Percentiles rank a stretch among this genome's conserved stretches.
Conservation (phyloP, 192 early-diverging fungal genomes). For the Coemansia sp. region DNA sequence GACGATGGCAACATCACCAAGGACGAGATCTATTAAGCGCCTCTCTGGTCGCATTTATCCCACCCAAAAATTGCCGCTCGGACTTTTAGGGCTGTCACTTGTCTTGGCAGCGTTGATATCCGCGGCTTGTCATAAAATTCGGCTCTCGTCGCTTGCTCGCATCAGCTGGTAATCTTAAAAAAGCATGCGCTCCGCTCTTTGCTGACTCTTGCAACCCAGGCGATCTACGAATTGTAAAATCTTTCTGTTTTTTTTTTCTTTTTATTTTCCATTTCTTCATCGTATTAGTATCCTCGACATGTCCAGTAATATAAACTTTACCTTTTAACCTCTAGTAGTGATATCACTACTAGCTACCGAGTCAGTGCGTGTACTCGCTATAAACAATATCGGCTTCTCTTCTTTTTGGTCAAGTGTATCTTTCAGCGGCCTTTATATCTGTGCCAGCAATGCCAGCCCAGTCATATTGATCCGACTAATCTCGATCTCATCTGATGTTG, state of each 20-base stretch:
- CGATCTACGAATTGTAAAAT: constrained; percentile 16
- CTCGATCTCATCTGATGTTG: not conserved
- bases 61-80: constrained; percentile 8
- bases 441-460: not conserved
- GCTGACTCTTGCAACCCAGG: not conserved
- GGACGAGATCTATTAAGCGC: constrained; percentile 15
- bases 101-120: not conserved
- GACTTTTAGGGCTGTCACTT: not conserved
- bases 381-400: not conserved
- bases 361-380: not conserved
- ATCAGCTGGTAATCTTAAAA: not conserved
- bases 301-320: constrained; percentile 5
- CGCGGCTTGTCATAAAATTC: constrained; percentile 15
- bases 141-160: not conserved
- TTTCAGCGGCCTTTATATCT: too few relatives aligned
- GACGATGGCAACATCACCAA: constrained; percentile 28
- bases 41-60: not conserved
- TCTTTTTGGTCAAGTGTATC: not conserved
- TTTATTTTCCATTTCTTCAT: not conserved
- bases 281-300: constrained; percentile 15
- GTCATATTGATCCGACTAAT: not conserved
- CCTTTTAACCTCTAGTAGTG: not conserved
- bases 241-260: not conserved
- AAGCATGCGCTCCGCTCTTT: not conserved
- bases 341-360: not conserved